Evolutionary conservation across 2,329 filamentous ascomycete species (phyloP), one percentile per base, ranked within the genome.

Genomic region (Apiospora rasikravindrae): DNA sequence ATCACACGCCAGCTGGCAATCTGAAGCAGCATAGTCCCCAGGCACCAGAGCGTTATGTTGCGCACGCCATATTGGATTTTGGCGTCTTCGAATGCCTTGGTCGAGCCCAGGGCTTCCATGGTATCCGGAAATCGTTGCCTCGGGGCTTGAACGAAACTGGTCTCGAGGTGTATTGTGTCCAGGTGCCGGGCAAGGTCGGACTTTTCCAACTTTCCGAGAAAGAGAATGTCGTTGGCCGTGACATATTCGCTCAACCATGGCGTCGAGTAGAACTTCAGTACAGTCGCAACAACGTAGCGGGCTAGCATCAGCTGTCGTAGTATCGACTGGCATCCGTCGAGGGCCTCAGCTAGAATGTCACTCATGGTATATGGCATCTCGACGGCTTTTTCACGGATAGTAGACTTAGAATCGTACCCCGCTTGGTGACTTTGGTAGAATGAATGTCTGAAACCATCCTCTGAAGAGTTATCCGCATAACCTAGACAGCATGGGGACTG

Each of bases 11-110:
- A 74, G 2, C 16, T 61, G 2, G 71, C 73, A 6, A 75, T 73
- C 44, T 75, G 73, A 5, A 74, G 57, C 4, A 74, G 61, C 4
- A 73, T 47, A 1, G 69, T 66, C 10, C 72, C 74, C 10, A 75
- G 51, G 8, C 73, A 70, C 71, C 71, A 73, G 0, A 74, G 69
- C 19, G 70, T 75, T 29, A 72, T 11, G 68, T 74, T 75, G 5
- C 73, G 73, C 7, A 75, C 66, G 3, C 73, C 73, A n/a, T 74
- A 67, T 1, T 26, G 11, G 22, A 71, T 40, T 4, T 77, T 76
- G n/a, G 72, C 77, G 3, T 69, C 61, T 29, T 68, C 70, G n/a
- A 42, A 40, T 13, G 53, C n/a, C 13, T 42, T 53, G 4, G 16
- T 10, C 10, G 26, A 22, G 2, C 3, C 29, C 14, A 19, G 16